Percentiles rank a stretch among this genome's conserved stretches.
phyloP scores from a whole-genome alignment of 495 filamentous ascomycete species.

The Thermochaetoides thermophila region DNA sequence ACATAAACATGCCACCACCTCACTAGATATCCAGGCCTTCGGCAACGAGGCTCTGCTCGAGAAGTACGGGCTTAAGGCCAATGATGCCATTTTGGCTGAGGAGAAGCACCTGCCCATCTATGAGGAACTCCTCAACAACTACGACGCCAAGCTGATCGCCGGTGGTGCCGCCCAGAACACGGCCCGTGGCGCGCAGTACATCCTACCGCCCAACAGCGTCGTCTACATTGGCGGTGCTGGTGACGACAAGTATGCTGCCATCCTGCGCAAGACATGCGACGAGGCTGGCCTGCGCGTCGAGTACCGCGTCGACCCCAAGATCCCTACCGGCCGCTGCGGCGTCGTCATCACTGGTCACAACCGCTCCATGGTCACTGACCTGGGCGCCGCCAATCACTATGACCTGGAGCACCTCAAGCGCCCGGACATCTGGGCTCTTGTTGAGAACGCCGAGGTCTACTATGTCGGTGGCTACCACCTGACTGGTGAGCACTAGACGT shows the following conservation, averaged over 20 bases:
- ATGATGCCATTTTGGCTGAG: conserved; percentile 95
- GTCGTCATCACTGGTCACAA: conserved; percentile 93
- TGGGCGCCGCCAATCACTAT: conserved; percentile 93
- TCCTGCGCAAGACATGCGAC: conserved; percentile 60
- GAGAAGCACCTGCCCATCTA: conserved; percentile 78
- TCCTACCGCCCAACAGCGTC: conserved; percentile 73
- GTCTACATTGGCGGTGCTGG: conserved; percentile 90
- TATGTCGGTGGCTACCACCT: conserved; percentile 80
- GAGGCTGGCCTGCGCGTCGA: conserved; percentile 78
- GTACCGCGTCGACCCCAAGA: conserved; percentile 72
- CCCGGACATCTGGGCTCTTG: conserved; percentile 78
- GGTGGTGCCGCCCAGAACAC: conserved; percentile 98
- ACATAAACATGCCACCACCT: neutral
- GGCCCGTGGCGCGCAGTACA: conserved; percentile 90
- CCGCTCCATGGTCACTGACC: conserved; percentile 85
- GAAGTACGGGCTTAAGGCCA: conserved; percentile 84
- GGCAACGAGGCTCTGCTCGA: conserved; percentile 68
- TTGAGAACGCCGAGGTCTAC: conserved; percentile 73
- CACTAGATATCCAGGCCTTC: conserved; percentile 75
- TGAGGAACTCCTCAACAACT: conserved; percentile 78
- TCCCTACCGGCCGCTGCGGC: conserved; percentile 84
- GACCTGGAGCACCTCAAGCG: conserved; percentile 86
- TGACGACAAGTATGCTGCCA: conserved; percentile 77
- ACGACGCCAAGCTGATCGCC: conserved; percentile 82
- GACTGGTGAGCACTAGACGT: conserved; percentile 20